A percentile compares a stretch with the other conserved stretches of the same genome.
Evolutionary conservation across 139 green algal species (phyloP).

Genomic region (Tetradesmus lagerheimii): DNA sequence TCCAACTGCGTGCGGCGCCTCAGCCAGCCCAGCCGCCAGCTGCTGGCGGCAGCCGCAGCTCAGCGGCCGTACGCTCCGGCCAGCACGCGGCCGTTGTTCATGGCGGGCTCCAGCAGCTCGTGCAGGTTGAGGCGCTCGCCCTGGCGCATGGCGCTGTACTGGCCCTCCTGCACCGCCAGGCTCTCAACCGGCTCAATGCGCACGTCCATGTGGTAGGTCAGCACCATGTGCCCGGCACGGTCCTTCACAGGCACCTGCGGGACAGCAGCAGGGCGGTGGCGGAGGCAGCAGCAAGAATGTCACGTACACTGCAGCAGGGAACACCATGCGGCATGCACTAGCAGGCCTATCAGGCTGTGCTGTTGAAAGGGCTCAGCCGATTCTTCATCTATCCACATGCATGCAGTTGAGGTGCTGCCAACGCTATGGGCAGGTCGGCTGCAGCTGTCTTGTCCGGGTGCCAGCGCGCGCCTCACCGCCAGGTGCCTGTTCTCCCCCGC

Average conservation of each 20-base stretch:
- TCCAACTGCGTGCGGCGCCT: neutral
- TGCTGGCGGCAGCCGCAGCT: neutral
- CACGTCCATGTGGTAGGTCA: constrained; percentile 43
- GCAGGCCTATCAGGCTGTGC: too few species aligned
- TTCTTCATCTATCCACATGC: neutral
- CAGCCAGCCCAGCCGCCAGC: neutral
- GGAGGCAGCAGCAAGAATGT: neutral
- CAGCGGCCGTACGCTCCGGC: neutral
- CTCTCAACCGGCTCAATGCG: constrained; percentile 31
- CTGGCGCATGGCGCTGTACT: neutral
- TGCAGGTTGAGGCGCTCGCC: constrained; percentile 10
- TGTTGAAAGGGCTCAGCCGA: neutral
- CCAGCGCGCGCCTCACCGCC: neutral
- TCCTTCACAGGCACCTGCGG: constrained; percentile 39
- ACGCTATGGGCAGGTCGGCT: neutral
- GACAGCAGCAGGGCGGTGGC: neutral
- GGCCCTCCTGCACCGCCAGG: constrained; percentile 14
- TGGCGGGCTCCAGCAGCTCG: neutral
- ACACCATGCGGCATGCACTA: neutral
- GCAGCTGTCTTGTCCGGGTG: neutral
- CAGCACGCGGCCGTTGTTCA: constrained; percentile 14
- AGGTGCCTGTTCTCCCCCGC: constrained; percentile 27
- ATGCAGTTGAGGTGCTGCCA: neutral
- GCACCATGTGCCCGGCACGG: constrained; percentile 29
- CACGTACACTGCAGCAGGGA: neutral